phyloP scores from a whole-genome alignment of 768 basidiomycete species.

The Dacryopinax primogenitus region DNA sequence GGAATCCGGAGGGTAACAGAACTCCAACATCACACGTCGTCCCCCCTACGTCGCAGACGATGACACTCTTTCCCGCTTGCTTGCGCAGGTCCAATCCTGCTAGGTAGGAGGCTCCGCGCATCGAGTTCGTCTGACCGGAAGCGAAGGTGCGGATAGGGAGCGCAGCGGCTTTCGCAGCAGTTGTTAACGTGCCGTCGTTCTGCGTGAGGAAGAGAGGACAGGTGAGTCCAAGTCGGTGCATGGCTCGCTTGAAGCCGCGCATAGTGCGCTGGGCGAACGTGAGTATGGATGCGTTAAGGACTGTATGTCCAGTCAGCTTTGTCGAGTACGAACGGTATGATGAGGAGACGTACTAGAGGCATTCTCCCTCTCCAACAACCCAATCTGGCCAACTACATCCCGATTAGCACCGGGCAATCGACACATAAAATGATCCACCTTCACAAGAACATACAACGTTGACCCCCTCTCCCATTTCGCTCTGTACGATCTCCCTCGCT shows the following conservation, averaged over 20 bases:
- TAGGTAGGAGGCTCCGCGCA: slow-evolving; percentile 53
- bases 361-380: slow-evolving; percentile 52
- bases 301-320: slow-evolving; percentile 24
- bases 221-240: slow-evolving; percentile 34
- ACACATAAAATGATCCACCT: background rate
- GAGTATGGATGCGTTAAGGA: slow-evolving; percentile 53
- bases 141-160: slow-evolving; percentile 53
- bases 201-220: slow-evolving; percentile 32
- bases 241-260: slow-evolving; percentile 40
- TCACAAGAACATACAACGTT: slow-evolving; percentile 44
- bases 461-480: slow-evolving; percentile 29
- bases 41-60: slow-evolving; percentile 54
- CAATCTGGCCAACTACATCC: slow-evolving; percentile 40
- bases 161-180: slow-evolving; percentile 33
- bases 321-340: background rate
- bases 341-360: slow-evolving; percentile 24
- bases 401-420: background rate
- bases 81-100: slow-evolving; percentile 30
- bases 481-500: slow-evolving; percentile 35
- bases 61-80: slow-evolving; percentile 26
- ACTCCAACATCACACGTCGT: slow-evolving; percentile 59
- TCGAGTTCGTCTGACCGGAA: slow-evolving; percentile 53
- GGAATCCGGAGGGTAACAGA: slow-evolving; percentile 46
- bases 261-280: slow-evolving; percentile 47
- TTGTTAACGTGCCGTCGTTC: slow-evolving; percentile 25